phyloP scores from a whole-genome alignment of 305 asterid genomes.

The Fraxinus sp. region DNA sequence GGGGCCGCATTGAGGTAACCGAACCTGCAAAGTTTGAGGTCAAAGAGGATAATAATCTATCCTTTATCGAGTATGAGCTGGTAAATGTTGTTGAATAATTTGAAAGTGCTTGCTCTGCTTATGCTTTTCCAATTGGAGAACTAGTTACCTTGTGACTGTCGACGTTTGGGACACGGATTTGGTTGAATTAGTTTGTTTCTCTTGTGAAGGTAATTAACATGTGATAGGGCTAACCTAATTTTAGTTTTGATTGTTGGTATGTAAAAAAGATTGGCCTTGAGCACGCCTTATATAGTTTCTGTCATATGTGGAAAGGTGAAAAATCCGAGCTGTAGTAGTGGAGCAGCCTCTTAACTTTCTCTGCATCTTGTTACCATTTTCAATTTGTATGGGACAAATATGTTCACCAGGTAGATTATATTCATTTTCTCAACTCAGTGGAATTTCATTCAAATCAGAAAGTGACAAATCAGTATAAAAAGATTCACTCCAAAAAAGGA shows the following conservation, averaged over 20 bases:
- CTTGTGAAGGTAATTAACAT: not conserved
- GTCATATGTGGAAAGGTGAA: not conserved
- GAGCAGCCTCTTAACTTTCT: not conserved
- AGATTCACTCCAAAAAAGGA: not conserved
- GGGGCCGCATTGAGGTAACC: constrained; percentile 31
- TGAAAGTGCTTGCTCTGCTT: not conserved
- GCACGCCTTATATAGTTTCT: not conserved
- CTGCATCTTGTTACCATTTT: not conserved
- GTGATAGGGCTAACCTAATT: not conserved
- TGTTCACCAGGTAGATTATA: not conserved
- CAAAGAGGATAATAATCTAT: constrained; percentile 28
- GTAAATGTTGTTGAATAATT: constrained; percentile 29
- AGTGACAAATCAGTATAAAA: not conserved
- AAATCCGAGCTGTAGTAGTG: not conserved
- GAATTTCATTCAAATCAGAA: not conserved
- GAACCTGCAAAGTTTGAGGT: constrained; percentile 30
- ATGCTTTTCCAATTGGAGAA: not conserved
- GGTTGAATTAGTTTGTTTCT: not conserved
- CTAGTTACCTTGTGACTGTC: not conserved
- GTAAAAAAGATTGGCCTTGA: not conserved
- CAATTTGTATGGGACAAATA: not conserved
- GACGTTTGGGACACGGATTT: not conserved
- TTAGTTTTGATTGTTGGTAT: not conserved
- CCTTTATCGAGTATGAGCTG: constrained; percentile 31
- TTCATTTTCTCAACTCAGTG: not conserved